Evolutionary conservation across 2,329 filamentous ascomycete species (phyloP), one percentile per base, ranked within the genome.

Genomic region (Rhynchosporium secalis): DNA sequence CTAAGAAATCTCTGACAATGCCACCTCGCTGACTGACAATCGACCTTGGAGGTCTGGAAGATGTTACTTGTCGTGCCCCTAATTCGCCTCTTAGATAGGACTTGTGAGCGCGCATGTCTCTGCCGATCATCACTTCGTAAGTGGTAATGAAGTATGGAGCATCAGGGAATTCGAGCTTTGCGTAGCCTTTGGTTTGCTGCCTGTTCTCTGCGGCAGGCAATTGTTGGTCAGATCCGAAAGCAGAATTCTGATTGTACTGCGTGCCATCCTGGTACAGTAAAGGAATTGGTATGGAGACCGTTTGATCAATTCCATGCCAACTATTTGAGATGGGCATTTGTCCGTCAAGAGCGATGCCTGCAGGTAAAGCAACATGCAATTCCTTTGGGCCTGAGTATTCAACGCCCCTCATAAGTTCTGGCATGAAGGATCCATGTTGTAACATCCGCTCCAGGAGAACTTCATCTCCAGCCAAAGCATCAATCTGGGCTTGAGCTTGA

Each of bases 111-210:
- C 10, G 33, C 29, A 59, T 20, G 38, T 92, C 89, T 64, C 90
- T 86, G 60, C 89, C 89, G 33, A 93, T 84, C 61, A 90, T 83
- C 68, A 92, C 83, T 58, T 84, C 81, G 69, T 87, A 88, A 1
- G 88, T 91, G 57, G 86, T 91, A 86, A 93, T 89, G 75, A 90
- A 89, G 74, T 90, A 92, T 61, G 86, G 83, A 72, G 89, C 88
- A 77, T 93, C 90, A 68, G 83, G 81, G 72, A 93, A 92, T 70
- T 87, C 84, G 64, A 93, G 75, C 68, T 81, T 82, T 40, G 81
- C 82, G 70, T 79, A 84, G 46, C 80, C 82, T 26, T 33, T 76
- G 75, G 66, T 81, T 36, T 58, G 40, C 31, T 66, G 33, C 61
- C 63, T 28, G 43, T 7, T 38, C 5, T 43, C 46, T 26, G 15